phyloP scores from a whole-genome alignment of 768 basidiomycete genomes.

The Rhodotorula taiwanensis region DNA sequence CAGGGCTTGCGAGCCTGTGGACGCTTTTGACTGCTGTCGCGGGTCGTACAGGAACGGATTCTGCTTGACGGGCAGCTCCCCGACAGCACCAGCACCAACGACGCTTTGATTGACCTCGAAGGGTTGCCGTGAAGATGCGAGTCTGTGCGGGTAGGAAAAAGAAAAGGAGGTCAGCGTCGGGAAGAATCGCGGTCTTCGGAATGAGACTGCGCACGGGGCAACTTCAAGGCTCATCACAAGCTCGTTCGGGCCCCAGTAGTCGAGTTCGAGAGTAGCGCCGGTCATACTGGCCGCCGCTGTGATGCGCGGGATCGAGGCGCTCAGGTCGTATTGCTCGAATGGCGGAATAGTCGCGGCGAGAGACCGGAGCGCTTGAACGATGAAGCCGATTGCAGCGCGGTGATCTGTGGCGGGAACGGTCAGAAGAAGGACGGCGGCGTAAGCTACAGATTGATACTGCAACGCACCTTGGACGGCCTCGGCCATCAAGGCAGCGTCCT shows the following conservation, averaged over 20 bases:
- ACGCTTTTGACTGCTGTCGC: conserved; percentile 52
- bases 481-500: conserved; percentile 84
- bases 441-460: background rate
- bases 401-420: conserved; percentile 55
- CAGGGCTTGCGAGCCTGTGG: conserved; percentile 54
- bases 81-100: too few relatives aligned
- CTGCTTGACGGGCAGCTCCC: too few relatives aligned
- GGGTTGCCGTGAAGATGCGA: conserved; percentile 63
- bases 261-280: conserved; percentile 63
- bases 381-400: conserved; percentile 73
- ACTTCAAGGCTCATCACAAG: conserved; percentile 73
- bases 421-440: background rate
- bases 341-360: conserved; percentile 63
- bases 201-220: conserved; percentile 50
- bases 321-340: conserved; percentile 59
- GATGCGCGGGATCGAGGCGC: conserved; percentile 33
- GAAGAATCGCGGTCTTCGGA: background rate
- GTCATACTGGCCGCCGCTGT: conserved; percentile 67
- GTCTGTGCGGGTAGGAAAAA: too few relatives aligned
- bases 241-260: conserved; percentile 75
- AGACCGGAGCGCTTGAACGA: conserved; percentile 74
- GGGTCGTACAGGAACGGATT: conserved; percentile 91
- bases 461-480: conserved; percentile 75
- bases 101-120: too few relatives aligned
- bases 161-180: background rate